phyloP scores from a whole-genome alignment of 345 rosid species.

The Arabis hirsuta region DNA sequence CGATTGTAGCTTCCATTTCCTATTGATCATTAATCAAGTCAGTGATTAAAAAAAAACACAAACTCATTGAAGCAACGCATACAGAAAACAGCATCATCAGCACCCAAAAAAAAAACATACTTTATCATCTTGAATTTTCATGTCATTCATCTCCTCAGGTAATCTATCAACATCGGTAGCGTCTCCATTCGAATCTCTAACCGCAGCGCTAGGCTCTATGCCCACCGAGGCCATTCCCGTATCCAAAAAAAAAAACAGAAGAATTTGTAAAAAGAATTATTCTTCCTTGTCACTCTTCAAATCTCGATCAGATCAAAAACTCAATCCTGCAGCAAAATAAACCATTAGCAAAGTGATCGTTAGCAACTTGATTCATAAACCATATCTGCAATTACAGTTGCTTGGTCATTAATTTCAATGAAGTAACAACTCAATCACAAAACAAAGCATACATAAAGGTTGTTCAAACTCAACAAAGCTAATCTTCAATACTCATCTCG shows the following conservation, averaged over 20 bases:
- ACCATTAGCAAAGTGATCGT: not conserved
- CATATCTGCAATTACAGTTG: not conserved
- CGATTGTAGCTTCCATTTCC: slow-evolving; percentile 95
- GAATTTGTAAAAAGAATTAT: not conserved
- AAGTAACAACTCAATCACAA: not conserved
- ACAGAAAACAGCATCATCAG: not conserved
- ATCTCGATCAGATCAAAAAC: slow-evolving; percentile 20
- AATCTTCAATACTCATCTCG: slow-evolving; percentile 5
- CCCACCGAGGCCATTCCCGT: slow-evolving; percentile 64
- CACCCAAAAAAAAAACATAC: slow-evolving; percentile 43
- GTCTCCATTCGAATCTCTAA: slow-evolving; percentile 60
- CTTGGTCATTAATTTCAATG: not conserved
- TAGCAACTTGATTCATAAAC: slow-evolving; percentile 3
- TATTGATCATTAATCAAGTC: slow-evolving; percentile 34
- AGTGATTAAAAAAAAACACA: not conserved
- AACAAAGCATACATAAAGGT: not conserved
- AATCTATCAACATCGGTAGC: slow-evolving; percentile 68
- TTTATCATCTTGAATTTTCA: slow-evolving; percentile 93
- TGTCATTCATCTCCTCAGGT: slow-evolving; percentile 85
- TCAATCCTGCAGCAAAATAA: slow-evolving; percentile 29
- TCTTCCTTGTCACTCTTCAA: slow-evolving; percentile 32
- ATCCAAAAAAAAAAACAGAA: slow-evolving; percentile 1
- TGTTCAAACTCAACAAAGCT: slow-evolving; percentile 12
- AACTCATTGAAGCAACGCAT: not conserved
- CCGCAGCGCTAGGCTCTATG: slow-evolving; percentile 56